These are phyloP conservation scores for Trichoderma afroharzianum DNA, from an alignment of 2,329 filamentous ascomycete species.

Conservation along the genomic window DNA sequence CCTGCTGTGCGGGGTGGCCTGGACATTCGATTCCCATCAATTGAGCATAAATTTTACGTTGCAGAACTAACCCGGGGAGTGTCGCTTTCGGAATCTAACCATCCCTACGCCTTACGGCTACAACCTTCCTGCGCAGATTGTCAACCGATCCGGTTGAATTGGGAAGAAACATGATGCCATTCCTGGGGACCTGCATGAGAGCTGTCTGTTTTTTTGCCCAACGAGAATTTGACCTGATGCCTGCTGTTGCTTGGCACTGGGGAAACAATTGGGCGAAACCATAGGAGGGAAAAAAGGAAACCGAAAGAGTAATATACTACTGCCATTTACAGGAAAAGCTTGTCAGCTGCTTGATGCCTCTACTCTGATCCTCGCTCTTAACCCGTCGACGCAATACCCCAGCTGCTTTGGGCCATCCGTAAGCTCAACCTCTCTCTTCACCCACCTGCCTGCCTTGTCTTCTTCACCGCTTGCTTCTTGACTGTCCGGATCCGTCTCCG, in stretches of 20 bases:
- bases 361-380: conserved; percentile 67
- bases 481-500: conserved; percentile 28
- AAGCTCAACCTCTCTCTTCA: conserved; percentile 76
- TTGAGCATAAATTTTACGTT: not conserved
- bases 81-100: not conserved
- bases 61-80: not conserved
- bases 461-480: conserved; percentile 23
- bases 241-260: not conserved
- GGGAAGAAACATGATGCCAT: not conserved
- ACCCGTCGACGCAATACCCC: conserved; percentile 76
- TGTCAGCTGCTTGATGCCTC: conserved; percentile 38
- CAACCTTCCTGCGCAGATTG: not conserved
- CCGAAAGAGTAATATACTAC: not conserved
- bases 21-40: not conserved
- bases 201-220: not conserved
- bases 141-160: not conserved
- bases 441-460: conserved; percentile 53
- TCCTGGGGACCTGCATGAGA: not conserved
- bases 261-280: not conserved
- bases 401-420: conserved; percentile 75
- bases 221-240: not conserved
- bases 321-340: not conserved
- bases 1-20: not conserved
- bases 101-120: not conserved
- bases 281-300: not conserved